A percentile compares a stretch with the other conserved stretches of the same genome.
These are phyloP conservation scores for Penicillium pulvis DNA, from an alignment of 495 filamentous ascomycete genomes.

Conservation along the genomic window DNA sequence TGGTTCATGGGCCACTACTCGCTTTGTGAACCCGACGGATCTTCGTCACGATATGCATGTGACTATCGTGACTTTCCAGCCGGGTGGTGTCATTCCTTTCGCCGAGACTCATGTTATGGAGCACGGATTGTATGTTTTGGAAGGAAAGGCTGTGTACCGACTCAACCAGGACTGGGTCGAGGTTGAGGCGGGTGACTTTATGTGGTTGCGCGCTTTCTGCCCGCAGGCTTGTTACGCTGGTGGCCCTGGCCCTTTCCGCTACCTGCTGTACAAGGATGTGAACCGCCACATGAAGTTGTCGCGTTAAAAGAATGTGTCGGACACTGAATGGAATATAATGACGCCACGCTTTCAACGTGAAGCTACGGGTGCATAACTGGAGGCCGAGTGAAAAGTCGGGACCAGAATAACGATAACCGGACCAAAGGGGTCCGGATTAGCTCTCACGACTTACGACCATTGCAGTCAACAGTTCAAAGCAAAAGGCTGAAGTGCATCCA, in stretches of 20 bases:
- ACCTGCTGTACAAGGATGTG: conserved; percentile 35
- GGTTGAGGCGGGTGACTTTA: conserved; percentile 35
- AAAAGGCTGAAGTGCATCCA: background rate
- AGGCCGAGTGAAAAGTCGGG: too few relatives aligned
- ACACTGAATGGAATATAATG: background rate
- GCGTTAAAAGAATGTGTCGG: conserved; percentile 1
- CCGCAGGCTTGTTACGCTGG: conserved; percentile 35
- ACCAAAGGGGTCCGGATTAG: too few relatives aligned
- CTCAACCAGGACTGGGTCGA: conserved; percentile 37
- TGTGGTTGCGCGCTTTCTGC: conserved; percentile 37
- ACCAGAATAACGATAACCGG: background rate
- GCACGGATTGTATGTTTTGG: conserved; percentile 30
- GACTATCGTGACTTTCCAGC: conserved; percentile 32
- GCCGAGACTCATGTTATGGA: conserved; percentile 34
- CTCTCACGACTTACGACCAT: background rate
- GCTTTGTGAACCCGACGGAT: conserved; percentile 29
- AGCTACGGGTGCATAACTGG: background rate
- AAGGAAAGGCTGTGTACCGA: conserved; percentile 33
- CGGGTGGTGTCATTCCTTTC: conserved; percentile 29
- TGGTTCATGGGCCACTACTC: conserved; percentile 29
- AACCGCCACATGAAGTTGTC: conserved; percentile 37
- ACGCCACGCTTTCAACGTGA: background rate
- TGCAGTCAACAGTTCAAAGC: background rate
- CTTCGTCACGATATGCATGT: conserved; percentile 35
- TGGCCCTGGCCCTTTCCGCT: conserved; percentile 36